Percentiles rank a stretch among this genome's conserved stretches.
phyloP scores from a whole-genome alignment of 2,329 filamentous ascomycete species.

The Blastomyces percursus region DNA sequence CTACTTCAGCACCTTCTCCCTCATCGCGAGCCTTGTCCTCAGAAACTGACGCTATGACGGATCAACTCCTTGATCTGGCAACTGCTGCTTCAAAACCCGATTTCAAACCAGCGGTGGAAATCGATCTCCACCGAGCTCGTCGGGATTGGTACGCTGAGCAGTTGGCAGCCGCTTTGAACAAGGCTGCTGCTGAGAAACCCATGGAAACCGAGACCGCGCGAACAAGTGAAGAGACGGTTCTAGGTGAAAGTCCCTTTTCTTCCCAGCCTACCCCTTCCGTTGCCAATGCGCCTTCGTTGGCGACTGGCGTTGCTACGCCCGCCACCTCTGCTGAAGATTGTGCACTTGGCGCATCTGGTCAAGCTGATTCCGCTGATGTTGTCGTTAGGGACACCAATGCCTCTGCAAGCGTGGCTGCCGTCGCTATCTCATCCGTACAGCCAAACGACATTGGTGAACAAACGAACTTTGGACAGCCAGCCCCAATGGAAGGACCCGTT shows the following conservation, averaged over 20 bases:
- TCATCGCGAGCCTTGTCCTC: constrained; percentile 2
- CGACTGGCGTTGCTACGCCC: background rate
- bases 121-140: constrained; percentile 11
- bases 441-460: background rate
- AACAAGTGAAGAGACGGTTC: background rate
- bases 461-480: background rate
- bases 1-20: constrained; percentile 2
- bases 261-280: background rate
- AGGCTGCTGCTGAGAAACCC: background rate
- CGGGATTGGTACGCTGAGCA: constrained; percentile 10
- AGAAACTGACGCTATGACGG: constrained; percentile 9
- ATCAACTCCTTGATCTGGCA: constrained; percentile 11
- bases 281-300: background rate
- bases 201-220: background rate
- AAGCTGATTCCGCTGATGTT: background rate
- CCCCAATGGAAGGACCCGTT: background rate
- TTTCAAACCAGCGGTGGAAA: constrained; percentile 13
- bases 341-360: background rate
- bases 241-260: background rate
- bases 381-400: too few species aligned
- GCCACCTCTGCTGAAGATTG: background rate
- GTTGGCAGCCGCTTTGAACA: background rate
- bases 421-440: background rate
- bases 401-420: too few species aligned
- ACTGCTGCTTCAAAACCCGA: constrained; percentile 13